A percentile compares a stretch with the other conserved stretches of the same genome.
phyloP scores from a whole-genome alignment of 1,284 basidiomycete genomes.

The Salmacisia buchloeana region DNA sequence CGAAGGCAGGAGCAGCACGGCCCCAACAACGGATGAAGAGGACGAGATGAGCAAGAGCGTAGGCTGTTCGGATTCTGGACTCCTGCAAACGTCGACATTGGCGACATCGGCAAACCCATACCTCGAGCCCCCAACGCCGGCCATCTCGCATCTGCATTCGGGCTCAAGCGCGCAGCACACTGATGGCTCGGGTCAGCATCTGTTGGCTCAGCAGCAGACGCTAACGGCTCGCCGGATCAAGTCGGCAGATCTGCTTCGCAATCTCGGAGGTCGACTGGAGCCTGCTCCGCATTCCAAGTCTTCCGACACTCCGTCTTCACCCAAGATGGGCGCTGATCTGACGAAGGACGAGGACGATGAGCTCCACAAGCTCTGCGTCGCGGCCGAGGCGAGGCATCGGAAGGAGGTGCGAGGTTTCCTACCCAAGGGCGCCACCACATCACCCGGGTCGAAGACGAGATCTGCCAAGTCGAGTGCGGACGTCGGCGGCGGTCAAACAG shows the following conservation, averaged over 20 bases:
- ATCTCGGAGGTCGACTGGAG: neutral
- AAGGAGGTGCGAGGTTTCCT: constrained; percentile 23
- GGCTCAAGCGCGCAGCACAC: no score
- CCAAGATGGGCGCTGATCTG: neutral
- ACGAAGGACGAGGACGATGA: constrained; percentile 19
- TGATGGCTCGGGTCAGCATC: no score
- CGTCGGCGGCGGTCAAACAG: neutral
- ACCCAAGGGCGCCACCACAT: neutral
- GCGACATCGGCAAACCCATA: no score
- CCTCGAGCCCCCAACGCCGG: no score
- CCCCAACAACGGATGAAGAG: neutral
- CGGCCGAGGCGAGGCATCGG: constrained; percentile 28
- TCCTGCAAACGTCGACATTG: no score
- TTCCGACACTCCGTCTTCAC: constrained; percentile 12
- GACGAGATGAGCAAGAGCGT: constrained; percentile 8
- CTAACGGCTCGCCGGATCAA: neutral
- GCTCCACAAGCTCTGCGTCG: constrained; percentile 24
- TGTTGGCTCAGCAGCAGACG: neutral
- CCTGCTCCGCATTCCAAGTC: constrained; percentile 14
- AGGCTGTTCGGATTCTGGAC: neutral
- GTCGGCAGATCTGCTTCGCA: neutral
- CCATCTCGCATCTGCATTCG: no score
- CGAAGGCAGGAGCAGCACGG: neutral
- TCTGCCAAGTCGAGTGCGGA: no score
- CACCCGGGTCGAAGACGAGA: no score